Evolutionary conservation across 2,329 filamentous ascomycete species (phyloP).

Genomic region (Sphaerulina populicola): DNA sequence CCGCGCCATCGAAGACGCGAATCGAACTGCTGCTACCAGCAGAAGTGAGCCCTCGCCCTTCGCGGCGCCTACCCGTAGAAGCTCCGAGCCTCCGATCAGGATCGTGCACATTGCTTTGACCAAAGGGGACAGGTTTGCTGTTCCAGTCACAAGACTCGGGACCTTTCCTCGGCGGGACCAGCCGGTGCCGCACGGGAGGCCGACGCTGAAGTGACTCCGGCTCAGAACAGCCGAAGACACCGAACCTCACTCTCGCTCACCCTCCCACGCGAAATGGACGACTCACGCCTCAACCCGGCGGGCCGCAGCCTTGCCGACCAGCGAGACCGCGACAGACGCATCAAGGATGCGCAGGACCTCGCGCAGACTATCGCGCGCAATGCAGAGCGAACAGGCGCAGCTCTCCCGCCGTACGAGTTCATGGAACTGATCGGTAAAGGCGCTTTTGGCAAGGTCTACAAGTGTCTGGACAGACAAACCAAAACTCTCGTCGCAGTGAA

Average conservation of each 20-base stretch:
- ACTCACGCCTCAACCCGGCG: slow-evolving; percentile 24
- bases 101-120: no score
- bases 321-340: slow-evolving; percentile 15
- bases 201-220: background rate
- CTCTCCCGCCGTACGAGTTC: slow-evolving; percentile 58
- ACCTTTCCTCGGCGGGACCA: no score
- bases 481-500: slow-evolving; percentile 62
- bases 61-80: no score
- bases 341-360: slow-evolving; percentile 64
- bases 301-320: slow-evolving; percentile 16
- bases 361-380: slow-evolving; percentile 55
- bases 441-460: slow-evolving; percentile 66
- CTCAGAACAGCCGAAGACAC: background rate
- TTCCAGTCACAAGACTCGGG: no score
- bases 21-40: background rate
- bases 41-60: background rate
- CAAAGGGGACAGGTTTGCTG: no score
- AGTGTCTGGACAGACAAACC: slow-evolving; percentile 43
- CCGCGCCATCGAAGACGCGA: background rate
- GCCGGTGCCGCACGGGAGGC: background rate
- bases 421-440: slow-evolving; percentile 67
- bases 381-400: slow-evolving; percentile 51
- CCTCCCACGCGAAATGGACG: slow-evolving; percentile 22
- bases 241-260: background rate
- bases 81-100: no score